Evolutionary conservation across 1,139 yeast genomes (phyloP), one percentile per base, ranked within the genome.

Genomic region (Taiozyma sp.): DNA sequence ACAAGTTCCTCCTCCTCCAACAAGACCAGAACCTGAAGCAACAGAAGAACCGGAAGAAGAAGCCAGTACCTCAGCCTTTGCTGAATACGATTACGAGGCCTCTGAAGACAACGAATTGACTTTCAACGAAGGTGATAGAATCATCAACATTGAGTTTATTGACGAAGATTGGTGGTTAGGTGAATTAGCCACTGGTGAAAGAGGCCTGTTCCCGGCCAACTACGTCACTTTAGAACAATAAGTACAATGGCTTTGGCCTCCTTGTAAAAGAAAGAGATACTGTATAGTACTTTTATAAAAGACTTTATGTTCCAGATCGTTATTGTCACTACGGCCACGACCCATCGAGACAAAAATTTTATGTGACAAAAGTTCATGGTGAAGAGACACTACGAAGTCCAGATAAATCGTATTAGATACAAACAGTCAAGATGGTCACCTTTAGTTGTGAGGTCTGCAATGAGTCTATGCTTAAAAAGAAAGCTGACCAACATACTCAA

Each of bases 81-180:
- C 97, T 2, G 88, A 84, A 60, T 89, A 81, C 67, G 95, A 87
- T 62, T 89, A 90, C 67, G 95, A 85, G 49, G 96, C 95, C 24
- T 84, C 84, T 39, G 97, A 91, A 68, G 96, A 86, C 56, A 93
- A 91, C 62, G 99, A 93, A 69, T 75, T 93, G 53, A 79, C 83
- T 2, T 88, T 88, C 68, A 79, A 73, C 35, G 97, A 88, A 65
- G 96, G 95, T 47, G 98, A 89, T 59, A 62, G 75, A 54, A 89
- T 93, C 58, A 72, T 82, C 22, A 88, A 89, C 55, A 87, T 93
- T 56, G 96, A 89, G 59, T 86, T 88, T 67, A 87, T 88, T 16
- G 97, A 90, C 60, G 96, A 88, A 47, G 97, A 89, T 64, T 93
- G 99, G 99, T 93, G 98, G 98, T 75, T 85, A 52, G 99, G 99